Evolutionary conservation across 1,284 basidiomycete genomes (phyloP).

Genomic region (Melampsora larici-populina): DNA sequence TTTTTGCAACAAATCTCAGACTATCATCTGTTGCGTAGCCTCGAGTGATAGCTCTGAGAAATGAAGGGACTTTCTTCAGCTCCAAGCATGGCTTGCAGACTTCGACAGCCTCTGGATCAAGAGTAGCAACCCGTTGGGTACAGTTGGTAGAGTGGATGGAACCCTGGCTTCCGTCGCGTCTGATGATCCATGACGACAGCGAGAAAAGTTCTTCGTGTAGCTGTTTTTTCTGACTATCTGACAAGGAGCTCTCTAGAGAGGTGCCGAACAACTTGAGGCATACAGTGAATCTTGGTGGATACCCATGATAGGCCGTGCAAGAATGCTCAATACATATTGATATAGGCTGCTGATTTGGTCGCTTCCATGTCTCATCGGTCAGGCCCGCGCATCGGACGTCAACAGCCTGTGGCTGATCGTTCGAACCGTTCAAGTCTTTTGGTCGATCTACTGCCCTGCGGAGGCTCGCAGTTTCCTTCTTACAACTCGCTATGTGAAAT

Average conservation of each 20-base stretch:
- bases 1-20: too few species aligned
- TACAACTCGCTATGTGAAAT: too few species aligned
- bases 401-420: too few species aligned
- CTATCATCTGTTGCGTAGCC: too few species aligned
- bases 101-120: too few species aligned
- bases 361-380: not conserved
- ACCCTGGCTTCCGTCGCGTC: not conserved
- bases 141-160: too few species aligned
- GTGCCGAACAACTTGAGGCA: not conserved
- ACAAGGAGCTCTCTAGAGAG: not conserved
- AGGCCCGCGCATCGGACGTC: not conserved
- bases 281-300: not conserved
- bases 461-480: too few species aligned
- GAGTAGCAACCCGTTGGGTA: too few species aligned
- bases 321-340: not conserved
- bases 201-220: not conserved
- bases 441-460: not conserved
- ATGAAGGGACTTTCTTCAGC: too few species aligned
- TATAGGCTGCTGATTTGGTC: not conserved
- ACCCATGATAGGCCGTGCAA: constrained; percentile 2
- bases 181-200: not conserved
- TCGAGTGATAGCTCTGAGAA: too few species aligned
- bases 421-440: not conserved
- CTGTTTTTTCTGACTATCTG: not conserved
- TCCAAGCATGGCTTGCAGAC: too few species aligned